A percentile compares a stretch with the other conserved stretches of the same genome.
These are phyloP conservation scores for Irpex sp. DNA, from an alignment of 1,284 basidiomycete genomes.

Conservation along the genomic window DNA sequence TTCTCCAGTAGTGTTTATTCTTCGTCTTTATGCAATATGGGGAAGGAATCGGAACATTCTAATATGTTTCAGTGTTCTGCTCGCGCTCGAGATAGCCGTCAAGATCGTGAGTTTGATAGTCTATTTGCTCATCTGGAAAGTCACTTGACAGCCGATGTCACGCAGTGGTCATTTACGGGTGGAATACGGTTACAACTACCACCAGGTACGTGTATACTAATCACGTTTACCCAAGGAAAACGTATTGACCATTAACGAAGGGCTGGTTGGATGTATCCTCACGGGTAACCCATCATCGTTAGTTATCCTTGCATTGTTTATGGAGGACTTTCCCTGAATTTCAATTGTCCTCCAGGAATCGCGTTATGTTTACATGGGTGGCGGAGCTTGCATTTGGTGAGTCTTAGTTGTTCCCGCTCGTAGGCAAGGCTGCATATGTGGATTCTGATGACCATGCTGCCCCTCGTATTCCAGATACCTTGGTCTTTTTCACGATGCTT, in stretches of 20 bases:
- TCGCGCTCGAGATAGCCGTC: conserved; percentile 15
- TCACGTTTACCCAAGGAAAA: neutral
- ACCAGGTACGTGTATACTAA: neutral
- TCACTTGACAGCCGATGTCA: neutral
- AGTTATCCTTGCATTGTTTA: conserved; percentile 7
- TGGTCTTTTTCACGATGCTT: conserved; percentile 17
- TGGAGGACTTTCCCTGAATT: neutral
- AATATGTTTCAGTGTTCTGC: conserved; percentile 14
- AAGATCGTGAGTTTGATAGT: conserved; percentile 17
- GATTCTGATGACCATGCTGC: neutral
- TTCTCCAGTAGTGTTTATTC: conserved; percentile 21
- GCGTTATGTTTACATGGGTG: conserved; percentile 26
- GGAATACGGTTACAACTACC: conserved; percentile 5
- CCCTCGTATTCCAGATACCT: conserved; percentile 13
- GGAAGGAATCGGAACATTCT: conserved; percentile 17
- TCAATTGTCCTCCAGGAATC: conserved; percentile 16
- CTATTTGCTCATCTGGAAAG: neutral
- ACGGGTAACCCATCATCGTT: conserved; percentile 19
- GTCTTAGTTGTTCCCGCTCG: neutral
- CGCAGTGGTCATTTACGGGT: conserved; percentile 19
- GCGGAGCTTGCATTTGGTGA: conserved; percentile 26
- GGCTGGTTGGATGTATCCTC: conserved; percentile 24
- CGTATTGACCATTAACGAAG: conserved; percentile 7
- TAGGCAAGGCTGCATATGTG: neutral
- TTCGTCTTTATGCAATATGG: conserved; percentile 23